These are phyloP conservation scores for Cutaneotrichosporon mucoides DNA, from an alignment of 1,284 basidiomycete species.

Conservation along the genomic window DNA sequence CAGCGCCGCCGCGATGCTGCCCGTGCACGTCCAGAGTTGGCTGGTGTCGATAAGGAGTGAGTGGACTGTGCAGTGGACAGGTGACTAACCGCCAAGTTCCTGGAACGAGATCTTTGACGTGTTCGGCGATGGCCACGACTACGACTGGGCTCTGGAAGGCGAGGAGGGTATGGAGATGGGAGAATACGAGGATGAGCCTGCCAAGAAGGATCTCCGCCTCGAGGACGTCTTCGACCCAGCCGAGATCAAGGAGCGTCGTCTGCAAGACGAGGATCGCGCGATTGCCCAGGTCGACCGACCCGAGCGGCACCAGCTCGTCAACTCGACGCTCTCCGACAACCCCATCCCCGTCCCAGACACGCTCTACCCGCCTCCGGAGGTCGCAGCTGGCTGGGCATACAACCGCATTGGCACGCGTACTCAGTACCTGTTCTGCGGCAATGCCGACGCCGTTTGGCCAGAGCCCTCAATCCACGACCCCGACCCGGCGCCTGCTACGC, in stretches of 20 bases:
- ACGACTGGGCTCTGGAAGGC: constrained; percentile 84
- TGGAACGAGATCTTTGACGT: constrained; percentile 97
- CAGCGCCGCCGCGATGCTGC: constrained; percentile 62
- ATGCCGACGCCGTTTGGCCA: constrained; percentile 28
- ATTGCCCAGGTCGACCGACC: constrained; percentile 88
- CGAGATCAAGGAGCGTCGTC: constrained; percentile 83
- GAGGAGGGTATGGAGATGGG: constrained; percentile 67
- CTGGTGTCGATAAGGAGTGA: constrained; percentile 82
- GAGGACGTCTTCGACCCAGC: constrained; percentile 98
- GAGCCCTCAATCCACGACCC: constrained; percentile 50
- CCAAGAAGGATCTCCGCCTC: constrained; percentile 71
- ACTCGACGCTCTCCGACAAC: constrained; percentile 70
- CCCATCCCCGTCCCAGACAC: constrained; percentile 61
- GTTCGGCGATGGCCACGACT: constrained; percentile 95
- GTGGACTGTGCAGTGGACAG: constrained; percentile 41
- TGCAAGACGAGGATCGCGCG: constrained; percentile 92
- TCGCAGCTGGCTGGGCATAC: constrained; percentile 87
- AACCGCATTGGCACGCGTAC: constrained; percentile 76
- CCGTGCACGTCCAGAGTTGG: constrained; percentile 67
- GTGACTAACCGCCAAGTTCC: constrained; percentile 57
- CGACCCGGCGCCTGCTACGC: constrained; percentile 43
- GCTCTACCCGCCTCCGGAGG: constrained; percentile 53
- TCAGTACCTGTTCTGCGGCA: constrained; percentile 52
- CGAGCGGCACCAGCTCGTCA: constrained; percentile 91
- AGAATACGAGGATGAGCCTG: constrained; percentile 56